Evolutionary conservation across 1,284 basidiomycete species (phyloP).

Genomic region (Pholiota adiposa): DNA sequence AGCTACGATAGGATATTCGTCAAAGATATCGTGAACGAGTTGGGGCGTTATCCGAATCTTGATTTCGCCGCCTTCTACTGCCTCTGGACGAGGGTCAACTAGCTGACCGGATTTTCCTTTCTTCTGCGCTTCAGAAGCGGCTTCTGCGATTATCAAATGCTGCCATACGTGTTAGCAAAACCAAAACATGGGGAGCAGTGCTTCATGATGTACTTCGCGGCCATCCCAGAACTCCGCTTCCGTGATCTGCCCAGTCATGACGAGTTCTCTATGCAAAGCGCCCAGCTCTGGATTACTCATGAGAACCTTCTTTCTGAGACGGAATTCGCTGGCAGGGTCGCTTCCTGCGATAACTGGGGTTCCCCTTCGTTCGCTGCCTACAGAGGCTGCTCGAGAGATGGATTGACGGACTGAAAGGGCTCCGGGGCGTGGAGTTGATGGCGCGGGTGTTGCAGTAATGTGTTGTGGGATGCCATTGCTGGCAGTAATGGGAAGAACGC

Average conservation of each 20-base stretch:
- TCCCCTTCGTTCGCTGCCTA: slow-evolving; percentile 54
- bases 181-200: not conserved
- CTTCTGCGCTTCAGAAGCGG: slow-evolving; percentile 73
- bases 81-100: slow-evolving; percentile 88
- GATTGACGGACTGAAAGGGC: slow-evolving; percentile 40
- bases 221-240: slow-evolving; percentile 97
- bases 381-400: slow-evolving; percentile 62
- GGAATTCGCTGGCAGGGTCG: slow-evolving; percentile 68
- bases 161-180: slow-evolving; percentile 31
- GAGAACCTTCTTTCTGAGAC: slow-evolving; percentile 80
- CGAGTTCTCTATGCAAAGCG: slow-evolving; percentile 83
- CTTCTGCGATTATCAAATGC: slow-evolving; percentile 75
- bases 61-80: slow-evolving; percentile 79
- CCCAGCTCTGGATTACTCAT: slow-evolving; percentile 77
- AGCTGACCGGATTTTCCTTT: slow-evolving; percentile 86
- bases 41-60: slow-evolving; percentile 94
- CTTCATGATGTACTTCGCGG: slow-evolving; percentile 69
- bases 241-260: slow-evolving; percentile 82
- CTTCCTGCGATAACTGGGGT: slow-evolving; percentile 59
- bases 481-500: slow-evolving; percentile 16
- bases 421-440: slow-evolving; percentile 33
- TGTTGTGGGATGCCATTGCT: slow-evolving; percentile 30
- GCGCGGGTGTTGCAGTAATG: slow-evolving; percentile 29
- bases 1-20: slow-evolving; percentile 95
- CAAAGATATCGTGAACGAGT: slow-evolving; percentile 94